Base-by-base conservation (phyloP, 257 asterid species). In the Euphrasia confusa region DNA sequence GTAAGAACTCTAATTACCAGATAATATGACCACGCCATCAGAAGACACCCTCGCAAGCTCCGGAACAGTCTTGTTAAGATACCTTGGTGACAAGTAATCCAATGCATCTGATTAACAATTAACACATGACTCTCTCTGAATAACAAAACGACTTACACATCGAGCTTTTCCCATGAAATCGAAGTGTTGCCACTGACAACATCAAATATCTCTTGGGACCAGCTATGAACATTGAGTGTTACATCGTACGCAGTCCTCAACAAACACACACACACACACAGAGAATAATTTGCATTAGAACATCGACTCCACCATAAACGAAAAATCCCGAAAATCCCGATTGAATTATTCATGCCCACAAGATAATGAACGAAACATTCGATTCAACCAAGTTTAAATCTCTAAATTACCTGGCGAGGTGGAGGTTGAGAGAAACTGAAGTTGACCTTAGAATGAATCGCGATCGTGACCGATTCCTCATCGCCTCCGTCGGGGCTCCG, bases 151-250 rank as follows among this genome's bases (percentile, higher is more conserved):
- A 44, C 98, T 87, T 77, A 92, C 97, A 68, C 86, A 37, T 92
- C 99, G 69, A 92, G 99, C 79, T 76, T 84, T 74, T 92, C 99
- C 97, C 99, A 92, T 17, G 99, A 81, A 65, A 77, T 70, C 37
- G 98, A 78, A 67, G 95, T 88, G 85, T 86, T 91, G 28, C 98
- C 96, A 75, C 75, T 47, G 24, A 84, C 83, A 44, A 84, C 55
- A 10, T 70, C 79, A 65, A 91, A 91, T 37, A 83, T 40, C 70
- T 81, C 94, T 63, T 49, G 54, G 56, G 94, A 76, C 96, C 98
- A 91, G 85, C 76, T 76, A 74, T 83, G 83, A 55, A 88, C 98
- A 57, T 67, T 81, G 50, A 91, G 95, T 61, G 84, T 76, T 28
- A 91, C 87, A 75, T 91, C 98, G 70, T 84, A 91, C 0, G 96